Evolutionary conservation across 352 stramenopile species (phyloP).

Genomic region (Pythium insidiosum): DNA sequence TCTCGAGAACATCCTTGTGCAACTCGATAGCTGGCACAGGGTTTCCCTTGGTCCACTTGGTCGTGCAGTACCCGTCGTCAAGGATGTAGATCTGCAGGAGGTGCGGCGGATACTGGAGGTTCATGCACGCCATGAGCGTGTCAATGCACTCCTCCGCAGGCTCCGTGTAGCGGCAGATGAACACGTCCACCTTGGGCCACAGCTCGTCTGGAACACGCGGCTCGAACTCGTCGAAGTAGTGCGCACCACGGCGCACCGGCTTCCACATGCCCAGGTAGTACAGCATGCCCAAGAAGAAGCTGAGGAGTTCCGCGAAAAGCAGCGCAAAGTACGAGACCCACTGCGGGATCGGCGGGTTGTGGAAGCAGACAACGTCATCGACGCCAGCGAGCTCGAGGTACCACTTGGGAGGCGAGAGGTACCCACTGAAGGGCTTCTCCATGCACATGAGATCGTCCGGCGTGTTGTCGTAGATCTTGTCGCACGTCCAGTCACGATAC

Average conservation of each 20-base stretch:
- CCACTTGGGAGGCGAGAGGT: conserved; percentile 61
- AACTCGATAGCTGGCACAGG: conserved; percentile 56
- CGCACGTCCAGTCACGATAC: conserved; percentile 34
- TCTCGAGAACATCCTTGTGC: conserved; percentile 76
- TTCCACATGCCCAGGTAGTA: conserved; percentile 90
- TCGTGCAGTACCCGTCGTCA: conserved; percentile 77
- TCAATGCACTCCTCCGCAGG: conserved; percentile 80
- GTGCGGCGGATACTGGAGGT: conserved; percentile 83
- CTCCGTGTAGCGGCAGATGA: conserved; percentile 79
- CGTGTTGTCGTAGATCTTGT: conserved; percentile 49
- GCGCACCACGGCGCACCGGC: conserved; percentile 71
- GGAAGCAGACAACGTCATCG: conserved; percentile 71
- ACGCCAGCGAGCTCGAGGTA: conserved; percentile 67
- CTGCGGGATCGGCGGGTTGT: conserved; percentile 63
- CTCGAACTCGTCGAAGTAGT: conserved; percentile 87
- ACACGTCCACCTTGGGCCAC: conserved; percentile 79
- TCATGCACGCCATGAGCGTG: conserved; percentile 82
- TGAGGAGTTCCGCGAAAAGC: conserved; percentile 56
- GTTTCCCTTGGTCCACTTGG: conserved; percentile 78
- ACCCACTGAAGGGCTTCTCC: conserved; percentile 46
- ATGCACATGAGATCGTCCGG: conserved; percentile 49
- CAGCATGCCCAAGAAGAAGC: conserved; percentile 54
- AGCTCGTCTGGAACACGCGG: conserved; percentile 70
- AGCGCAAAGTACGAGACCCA: conserved; percentile 79
- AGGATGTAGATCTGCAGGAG: conserved; percentile 80